phyloP scores from a whole-genome alignment of 2,329 filamentous ascomycete species.

The Clonostachys sp. region DNA sequence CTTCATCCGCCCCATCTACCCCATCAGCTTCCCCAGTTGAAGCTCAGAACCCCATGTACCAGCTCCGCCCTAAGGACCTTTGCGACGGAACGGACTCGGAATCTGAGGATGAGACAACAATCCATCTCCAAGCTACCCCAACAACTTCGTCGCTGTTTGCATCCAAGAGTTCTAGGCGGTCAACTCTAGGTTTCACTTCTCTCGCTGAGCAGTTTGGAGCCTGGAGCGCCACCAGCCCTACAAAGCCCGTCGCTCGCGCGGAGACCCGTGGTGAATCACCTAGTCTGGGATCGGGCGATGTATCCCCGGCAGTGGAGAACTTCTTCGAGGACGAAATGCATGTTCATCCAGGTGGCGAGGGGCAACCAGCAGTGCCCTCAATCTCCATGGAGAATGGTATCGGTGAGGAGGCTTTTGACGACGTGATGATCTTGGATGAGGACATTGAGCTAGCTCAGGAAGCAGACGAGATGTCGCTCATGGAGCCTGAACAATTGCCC shows the following conservation, averaged over 20 bases:
- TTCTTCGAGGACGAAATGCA: conserved; percentile 62
- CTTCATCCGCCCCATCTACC: no score
- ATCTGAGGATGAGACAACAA: conserved; percentile 16
- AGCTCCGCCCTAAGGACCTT: conserved; percentile 43
- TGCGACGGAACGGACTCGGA: conserved; percentile 34
- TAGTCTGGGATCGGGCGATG: neutral
- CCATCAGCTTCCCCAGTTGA: no score
- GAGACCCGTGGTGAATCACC: no score
- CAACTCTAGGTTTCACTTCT: conserved; percentile 53
- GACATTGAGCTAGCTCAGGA: conserved; percentile 54
- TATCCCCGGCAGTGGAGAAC: conserved; percentile 5
- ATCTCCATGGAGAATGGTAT: neutral
- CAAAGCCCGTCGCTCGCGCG: conserved; percentile 16
- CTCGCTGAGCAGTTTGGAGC: conserved; percentile 55
- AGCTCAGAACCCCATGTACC: conserved; percentile 13
- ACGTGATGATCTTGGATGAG: conserved; percentile 44
- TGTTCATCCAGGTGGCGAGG: conserved; percentile 15
- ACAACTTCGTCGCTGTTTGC: conserved; percentile 9
- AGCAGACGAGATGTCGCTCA: conserved; percentile 54
- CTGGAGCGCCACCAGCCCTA: conserved; percentile 59
- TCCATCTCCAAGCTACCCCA: neutral
- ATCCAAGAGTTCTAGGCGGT: conserved; percentile 3
- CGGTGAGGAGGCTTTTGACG: conserved; percentile 27
- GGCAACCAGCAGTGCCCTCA: neutral
- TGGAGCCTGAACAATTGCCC: conserved; percentile 36